A percentile compares a stretch with the other conserved stretches of the same genome.
phyloP scores from a whole-genome alignment of 257 asterid species.

The Solanum gandarillasii region DNA sequence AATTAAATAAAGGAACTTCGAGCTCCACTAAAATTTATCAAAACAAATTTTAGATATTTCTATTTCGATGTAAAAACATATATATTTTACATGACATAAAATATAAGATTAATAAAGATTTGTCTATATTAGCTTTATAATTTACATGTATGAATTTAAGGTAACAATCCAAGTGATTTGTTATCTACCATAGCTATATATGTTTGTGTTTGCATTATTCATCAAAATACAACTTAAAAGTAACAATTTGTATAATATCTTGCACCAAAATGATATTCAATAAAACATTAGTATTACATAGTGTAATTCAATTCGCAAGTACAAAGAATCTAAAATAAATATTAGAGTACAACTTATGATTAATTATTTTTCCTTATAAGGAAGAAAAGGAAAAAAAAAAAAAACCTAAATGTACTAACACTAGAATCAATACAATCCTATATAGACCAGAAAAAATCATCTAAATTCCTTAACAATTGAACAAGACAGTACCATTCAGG shows the following conservation, averaged over 20 bases:
- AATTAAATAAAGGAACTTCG: too few species aligned
- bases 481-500: neutral
- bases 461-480: neutral
- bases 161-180: neutral
- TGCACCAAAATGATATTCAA: neutral
- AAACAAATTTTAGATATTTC: too few species aligned
- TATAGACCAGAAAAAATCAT: neutral
- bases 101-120: neutral
- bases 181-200: neutral
- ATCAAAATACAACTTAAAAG: neutral
- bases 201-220: neutral
- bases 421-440: neutral
- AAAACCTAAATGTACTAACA: neutral
- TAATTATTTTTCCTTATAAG: neutral
- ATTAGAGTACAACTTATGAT: neutral
- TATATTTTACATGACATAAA: too few species aligned
- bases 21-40: neutral
- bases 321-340: neutral
- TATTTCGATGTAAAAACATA: too few species aligned
- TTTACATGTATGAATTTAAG: neutral
- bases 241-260: neutral
- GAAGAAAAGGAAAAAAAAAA: neutral
- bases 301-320: neutral
- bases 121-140: neutral
- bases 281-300: neutral